A percentile compares a stretch with the other conserved stretches of the same genome.
These are phyloP conservation scores for Ophiobolus disseminans DNA, from an alignment of 2,329 filamentous ascomycete genomes.

Conservation along the genomic window DNA sequence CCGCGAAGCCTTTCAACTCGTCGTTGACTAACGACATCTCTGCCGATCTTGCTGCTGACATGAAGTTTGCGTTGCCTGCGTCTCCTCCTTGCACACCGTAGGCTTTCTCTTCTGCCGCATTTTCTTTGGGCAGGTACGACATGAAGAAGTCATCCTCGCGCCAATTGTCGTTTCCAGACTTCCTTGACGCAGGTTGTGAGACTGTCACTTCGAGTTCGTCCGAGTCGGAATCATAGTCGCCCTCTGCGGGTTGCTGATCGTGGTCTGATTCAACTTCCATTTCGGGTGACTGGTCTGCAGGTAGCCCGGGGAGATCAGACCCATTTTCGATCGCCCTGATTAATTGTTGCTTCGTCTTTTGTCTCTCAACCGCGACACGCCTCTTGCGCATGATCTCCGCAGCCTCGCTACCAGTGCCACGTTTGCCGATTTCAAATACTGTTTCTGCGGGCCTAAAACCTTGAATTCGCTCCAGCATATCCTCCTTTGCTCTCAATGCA, in stretches of 20 bases:
- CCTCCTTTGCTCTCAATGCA: constrained; percentile 71
- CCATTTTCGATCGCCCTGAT: constrained; percentile 44
- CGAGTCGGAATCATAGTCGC: constrained; percentile 54
- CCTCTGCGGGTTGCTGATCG: constrained; percentile 41
- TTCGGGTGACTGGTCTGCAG: constrained; percentile 19
- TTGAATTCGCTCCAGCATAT: constrained; percentile 88
- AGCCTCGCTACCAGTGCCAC: constrained; percentile 68
- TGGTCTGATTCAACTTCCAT: constrained; percentile 41
- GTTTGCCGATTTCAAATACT: constrained; percentile 90
- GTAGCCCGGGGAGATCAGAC: constrained; percentile 6
- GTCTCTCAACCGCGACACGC: constrained; percentile 72
- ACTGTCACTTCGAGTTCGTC: constrained; percentile 63
- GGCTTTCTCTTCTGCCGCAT: constrained; percentile 85
- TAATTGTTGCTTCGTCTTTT: constrained; percentile 50
- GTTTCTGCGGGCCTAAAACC: constrained; percentile 90
- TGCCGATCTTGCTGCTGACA: constrained; percentile 82
- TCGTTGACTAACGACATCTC: constrained; percentile 95
- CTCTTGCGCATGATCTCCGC: constrained; percentile 78
- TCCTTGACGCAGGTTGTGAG: constrained; percentile 48
- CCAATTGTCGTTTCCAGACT: constrained; percentile 60
- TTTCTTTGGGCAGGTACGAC: constrained; percentile 88
- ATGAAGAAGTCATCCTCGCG: constrained; percentile 93
- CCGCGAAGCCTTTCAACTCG: constrained; percentile 81
- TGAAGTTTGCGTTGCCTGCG: constrained; percentile 71
- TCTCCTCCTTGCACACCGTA: constrained; percentile 89